Conservation (phyloP, 2,329 filamentous ascomycete species). For the Diaporthe vexans region DNA sequence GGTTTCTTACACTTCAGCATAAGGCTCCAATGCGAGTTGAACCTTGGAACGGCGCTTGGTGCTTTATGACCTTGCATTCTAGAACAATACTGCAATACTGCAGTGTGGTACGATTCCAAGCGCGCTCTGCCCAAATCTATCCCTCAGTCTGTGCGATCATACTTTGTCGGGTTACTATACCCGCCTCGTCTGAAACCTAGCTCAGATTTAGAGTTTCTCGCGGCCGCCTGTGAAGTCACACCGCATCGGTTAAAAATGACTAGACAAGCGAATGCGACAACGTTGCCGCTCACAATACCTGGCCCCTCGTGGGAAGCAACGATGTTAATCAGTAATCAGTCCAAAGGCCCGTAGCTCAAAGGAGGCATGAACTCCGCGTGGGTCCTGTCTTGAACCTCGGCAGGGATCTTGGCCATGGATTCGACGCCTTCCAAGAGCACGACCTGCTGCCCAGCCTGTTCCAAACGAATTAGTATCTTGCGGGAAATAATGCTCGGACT, state of each 20-base stretch:
- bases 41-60: not conserved
- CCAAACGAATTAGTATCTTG: not conserved
- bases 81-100: not conserved
- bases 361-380: slow-evolving; percentile 42
- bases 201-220: not conserved
- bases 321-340: slow-evolving; percentile 35
- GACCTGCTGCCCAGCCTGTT: slow-evolving; percentile 43
- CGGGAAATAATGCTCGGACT: not conserved
- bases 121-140: not conserved
- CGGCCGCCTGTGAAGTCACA: not conserved
- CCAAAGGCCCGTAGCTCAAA: slow-evolving; percentile 41
- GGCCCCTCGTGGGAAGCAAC: not conserved
- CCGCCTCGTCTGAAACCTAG: not conserved
- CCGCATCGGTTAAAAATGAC: not conserved
- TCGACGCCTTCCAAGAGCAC: slow-evolving; percentile 42
- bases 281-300: not conserved
- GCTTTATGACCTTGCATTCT: too few relatives aligned
- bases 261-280: not conserved
- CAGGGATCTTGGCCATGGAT: slow-evolving; percentile 41
- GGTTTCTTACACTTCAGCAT: not conserved
- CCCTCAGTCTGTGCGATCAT: not conserved
- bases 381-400: slow-evolving; percentile 40
- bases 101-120: not conserved
- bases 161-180: not conserved
- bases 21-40: not conserved